phyloP scores from a whole-genome alignment of 176 grass and related monocot species.

The Bolboschoenus planiculmis region DNA sequence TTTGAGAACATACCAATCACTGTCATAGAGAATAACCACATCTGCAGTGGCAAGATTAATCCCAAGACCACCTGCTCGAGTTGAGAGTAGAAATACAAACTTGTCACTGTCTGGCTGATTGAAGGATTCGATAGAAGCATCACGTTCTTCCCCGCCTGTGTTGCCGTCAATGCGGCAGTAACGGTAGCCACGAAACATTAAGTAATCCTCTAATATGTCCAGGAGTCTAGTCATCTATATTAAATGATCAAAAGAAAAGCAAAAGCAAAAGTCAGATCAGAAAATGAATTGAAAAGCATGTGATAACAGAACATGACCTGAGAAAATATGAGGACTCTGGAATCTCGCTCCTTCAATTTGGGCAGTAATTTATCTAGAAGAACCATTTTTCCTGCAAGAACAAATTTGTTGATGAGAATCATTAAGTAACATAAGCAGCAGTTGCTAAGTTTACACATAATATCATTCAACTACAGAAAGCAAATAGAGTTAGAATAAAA shows the following conservation, averaged over 20 bases:
- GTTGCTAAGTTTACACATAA: not conserved
- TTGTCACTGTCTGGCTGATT: constrained; percentile 59
- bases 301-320: constrained; percentile 32
- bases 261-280: not conserved
- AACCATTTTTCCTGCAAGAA: constrained; percentile 71
- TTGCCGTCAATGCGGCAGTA: constrained; percentile 72
- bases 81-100: constrained; percentile 66
- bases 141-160: constrained; percentile 61
- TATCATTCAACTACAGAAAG: not conserved
- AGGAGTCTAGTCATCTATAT: constrained; percentile 64
- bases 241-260: constrained; percentile 2
- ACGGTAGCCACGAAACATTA: constrained; percentile 47
- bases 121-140: constrained; percentile 60
- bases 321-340: constrained; percentile 75
- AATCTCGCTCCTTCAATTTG: constrained; percentile 71
- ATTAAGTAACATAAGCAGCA: not conserved
- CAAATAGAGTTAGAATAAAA: not conserved
- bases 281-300: not conserved
- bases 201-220: constrained; percentile 76
- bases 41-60: constrained; percentile 74
- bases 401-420: not conserved
- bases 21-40: constrained; percentile 78
- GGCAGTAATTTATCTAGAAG: constrained; percentile 65
- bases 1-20: constrained; percentile 49
- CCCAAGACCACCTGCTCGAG: constrained; percentile 65